These are phyloP conservation scores for Vitis hybrid DNA, from an alignment of 177 flowering plant species.

Conservation along the genomic window DNA sequence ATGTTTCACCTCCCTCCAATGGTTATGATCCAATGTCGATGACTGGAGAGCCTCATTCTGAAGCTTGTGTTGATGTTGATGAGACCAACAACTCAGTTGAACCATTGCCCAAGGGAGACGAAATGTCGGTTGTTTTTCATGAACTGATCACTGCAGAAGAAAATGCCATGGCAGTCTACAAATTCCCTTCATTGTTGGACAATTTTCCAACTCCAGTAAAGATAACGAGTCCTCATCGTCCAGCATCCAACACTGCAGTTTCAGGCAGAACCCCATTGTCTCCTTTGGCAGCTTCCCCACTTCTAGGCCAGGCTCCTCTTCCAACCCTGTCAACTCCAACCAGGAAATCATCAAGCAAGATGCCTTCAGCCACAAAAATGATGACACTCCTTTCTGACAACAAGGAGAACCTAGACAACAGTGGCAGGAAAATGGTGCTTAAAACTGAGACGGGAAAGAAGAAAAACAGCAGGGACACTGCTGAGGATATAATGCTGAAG, in stretches of 20 bases:
- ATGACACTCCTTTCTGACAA: constrained; percentile 15
- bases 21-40: not conserved
- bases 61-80: not conserved
- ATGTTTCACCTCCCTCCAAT: not conserved
- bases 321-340: constrained; percentile 16
- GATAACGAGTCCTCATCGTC: not conserved
- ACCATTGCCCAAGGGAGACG: too few relatives aligned
- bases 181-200: not conserved
- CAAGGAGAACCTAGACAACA: constrained; percentile 35
- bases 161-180: too few relatives aligned
- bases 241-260: not conserved
- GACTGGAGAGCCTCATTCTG: not conserved
- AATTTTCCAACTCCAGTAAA: not conserved
- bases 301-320: constrained; percentile 18
- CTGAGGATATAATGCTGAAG: not conserved
- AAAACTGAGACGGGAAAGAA: constrained; percentile 9
- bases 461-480: not conserved
- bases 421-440: constrained; percentile 14
- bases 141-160: too few relatives aligned
- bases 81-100: too few relatives aligned
- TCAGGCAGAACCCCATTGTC: not conserved
- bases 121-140: too few relatives aligned
- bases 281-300: constrained; percentile 13
- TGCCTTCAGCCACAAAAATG: constrained; percentile 16
- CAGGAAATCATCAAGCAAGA: constrained; percentile 14